Base-by-base conservation (phyloP, 768 basidiomycete species). In the Auricularia auricula-judae region DNA sequence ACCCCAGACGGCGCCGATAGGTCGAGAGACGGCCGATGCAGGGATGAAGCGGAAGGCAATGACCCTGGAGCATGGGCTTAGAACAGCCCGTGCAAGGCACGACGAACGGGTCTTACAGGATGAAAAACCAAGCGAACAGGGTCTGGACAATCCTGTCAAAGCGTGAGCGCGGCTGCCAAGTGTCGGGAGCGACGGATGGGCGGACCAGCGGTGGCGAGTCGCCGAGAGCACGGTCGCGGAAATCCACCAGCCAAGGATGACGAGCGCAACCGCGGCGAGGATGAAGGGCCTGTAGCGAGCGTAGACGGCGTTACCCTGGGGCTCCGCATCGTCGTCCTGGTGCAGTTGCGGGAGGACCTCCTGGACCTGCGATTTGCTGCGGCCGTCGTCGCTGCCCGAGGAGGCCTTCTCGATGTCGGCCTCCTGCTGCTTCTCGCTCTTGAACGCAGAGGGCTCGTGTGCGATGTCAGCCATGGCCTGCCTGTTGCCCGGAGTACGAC, bases 31-130 rank as follows among this genome's bases (percentile, higher is more conserved):
- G 35, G 85, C 77, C 3, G 83, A 80, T 72, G 83, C 87, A 66
- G 91, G 90, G 63, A 92, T 84, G 73, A 84, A 93, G n/a, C 89
- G 85, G 79, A 91, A 92, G 3, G 87, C 88, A 66, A 92, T 92
- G 66, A 90, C 80, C 4, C 86, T 67, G 61, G 47, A 42, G 39
- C 47, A 36, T 63, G 58, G 63, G 61, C 42, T 62, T 44, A 35
- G 56, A 61, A 64, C 42, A 47, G 36, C 23, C 47, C 43, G 33
- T 42, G 29, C 36, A 18, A 12, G 42, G 29, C 35, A n/a, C 16
- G 62, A 56, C 62, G 18, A 5, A 62, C 58, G 36, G 10, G 12
- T 77, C 85, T 69, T 68, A 87, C 87, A 83, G 67, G 67, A 93
- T 78, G 77, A 93, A 91, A 63, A 84, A 83, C 91, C 92, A 94